Percentiles rank a stretch among this genome's conserved stretches.
These are phyloP conservation scores for Lachancea nothofagi DNA, from an alignment of 805 yeast species.

Conservation along the genomic window DNA sequence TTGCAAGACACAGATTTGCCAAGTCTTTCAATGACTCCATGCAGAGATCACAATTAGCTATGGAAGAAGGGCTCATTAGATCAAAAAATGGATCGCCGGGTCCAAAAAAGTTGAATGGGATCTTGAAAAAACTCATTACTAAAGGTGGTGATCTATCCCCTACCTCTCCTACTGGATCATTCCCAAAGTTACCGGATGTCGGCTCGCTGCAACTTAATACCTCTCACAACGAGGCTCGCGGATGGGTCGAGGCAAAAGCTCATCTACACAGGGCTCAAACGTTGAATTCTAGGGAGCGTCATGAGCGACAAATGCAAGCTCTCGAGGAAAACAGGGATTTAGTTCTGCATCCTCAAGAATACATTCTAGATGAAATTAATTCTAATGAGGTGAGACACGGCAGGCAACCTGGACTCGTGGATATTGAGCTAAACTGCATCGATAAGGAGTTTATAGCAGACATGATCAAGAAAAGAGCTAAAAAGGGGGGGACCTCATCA, in stretches of 20 bases:
- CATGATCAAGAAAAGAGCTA: constrained; percentile 35
- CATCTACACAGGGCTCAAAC: constrained; percentile 72
- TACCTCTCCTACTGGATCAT: constrained; percentile 17
- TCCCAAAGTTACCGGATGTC: constrained; percentile 30
- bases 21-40: constrained; percentile 31
- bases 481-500: constrained; percentile 39
- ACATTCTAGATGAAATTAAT: constrained; percentile 40
- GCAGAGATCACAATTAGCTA: constrained; percentile 21
- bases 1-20: constrained; percentile 64
- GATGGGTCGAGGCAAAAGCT: constrained; percentile 50
- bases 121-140: constrained; percentile 32
- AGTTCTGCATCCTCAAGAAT: constrained; percentile 56
- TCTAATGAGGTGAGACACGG: constrained; percentile 41
- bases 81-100: constrained; percentile 15
- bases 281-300: constrained; percentile 61
- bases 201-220: constrained; percentile 20
- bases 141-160: constrained; percentile 20
- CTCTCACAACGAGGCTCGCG: constrained; percentile 37
- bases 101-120: constrained; percentile 25
- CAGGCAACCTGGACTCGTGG: constrained; percentile 25
- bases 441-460: constrained; percentile 41
- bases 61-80: constrained; percentile 9
- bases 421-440: constrained; percentile 30
- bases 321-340: constrained; percentile 55
- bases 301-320: constrained; percentile 59